A percentile compares a stretch with the other conserved stretches of the same genome.
These are phyloP conservation scores for Cinnamomum chago DNA, from an alignment of 164 flowering plant species.

Conservation along the genomic window DNA sequence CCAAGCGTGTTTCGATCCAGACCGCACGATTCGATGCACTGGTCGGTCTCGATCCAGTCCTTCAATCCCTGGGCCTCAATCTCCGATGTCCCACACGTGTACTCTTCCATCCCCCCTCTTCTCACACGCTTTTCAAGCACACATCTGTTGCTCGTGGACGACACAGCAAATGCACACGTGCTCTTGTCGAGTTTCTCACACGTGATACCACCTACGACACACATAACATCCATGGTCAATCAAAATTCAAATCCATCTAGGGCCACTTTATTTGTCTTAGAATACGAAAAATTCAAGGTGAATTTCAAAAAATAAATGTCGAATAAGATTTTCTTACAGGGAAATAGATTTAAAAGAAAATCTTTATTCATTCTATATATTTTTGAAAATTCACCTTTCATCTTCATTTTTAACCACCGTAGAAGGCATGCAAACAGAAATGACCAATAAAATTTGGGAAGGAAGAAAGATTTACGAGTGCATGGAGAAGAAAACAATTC, in stretches of 20 bases:
- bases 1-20: constrained; percentile 47
- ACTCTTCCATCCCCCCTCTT: constrained; percentile 38
- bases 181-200: constrained; percentile 46
- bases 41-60: constrained; percentile 48
- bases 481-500: too few species aligned
- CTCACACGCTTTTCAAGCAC: constrained; percentile 52
- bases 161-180: constrained; percentile 55
- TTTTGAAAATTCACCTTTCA: too few species aligned
- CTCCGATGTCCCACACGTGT: constrained; percentile 43
- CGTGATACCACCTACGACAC: constrained; percentile 24
- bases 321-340: too few species aligned
- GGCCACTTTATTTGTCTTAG: too few species aligned
- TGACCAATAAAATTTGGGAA: neutral
- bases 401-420: too few species aligned
- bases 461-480: neutral
- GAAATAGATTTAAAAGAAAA: too few species aligned
- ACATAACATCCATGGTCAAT: neutral
- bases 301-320: too few species aligned
- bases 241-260: too few species aligned
- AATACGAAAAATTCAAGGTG: neutral
- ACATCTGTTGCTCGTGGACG: constrained; percentile 57
- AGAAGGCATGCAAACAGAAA: too few species aligned
- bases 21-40: constrained; percentile 60
- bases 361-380: too few species aligned
- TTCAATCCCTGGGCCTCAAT: constrained; percentile 42